Conservation (phyloP, 176 grass and related monocot species). For the Poa pratensis region DNA sequence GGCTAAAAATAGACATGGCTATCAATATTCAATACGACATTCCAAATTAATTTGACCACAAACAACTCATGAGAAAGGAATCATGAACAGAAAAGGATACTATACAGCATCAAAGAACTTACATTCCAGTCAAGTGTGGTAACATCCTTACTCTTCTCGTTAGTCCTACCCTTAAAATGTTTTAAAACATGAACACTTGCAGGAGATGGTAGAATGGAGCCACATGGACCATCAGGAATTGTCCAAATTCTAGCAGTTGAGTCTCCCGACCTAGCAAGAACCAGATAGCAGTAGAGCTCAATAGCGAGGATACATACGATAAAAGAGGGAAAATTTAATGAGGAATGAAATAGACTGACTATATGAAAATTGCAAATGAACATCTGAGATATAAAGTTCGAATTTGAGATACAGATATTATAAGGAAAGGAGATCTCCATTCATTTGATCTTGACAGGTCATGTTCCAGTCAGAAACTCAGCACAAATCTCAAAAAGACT, state of each 20-base stretch:
- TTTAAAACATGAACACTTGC: conserved; percentile 88
- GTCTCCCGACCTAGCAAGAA: conserved; percentile 81
- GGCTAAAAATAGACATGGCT: neutral
- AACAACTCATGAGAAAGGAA: neutral
- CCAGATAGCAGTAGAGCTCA: conserved; percentile 32
- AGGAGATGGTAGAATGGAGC: conserved; percentile 61
- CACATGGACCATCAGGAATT: conserved; percentile 90
- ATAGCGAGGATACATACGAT: neutral
- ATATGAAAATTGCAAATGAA: conserved; percentile 1
- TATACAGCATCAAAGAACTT: conserved; percentile 37
- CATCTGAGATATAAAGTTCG: neutral
- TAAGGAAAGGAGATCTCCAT: neutral
- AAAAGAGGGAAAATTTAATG: neutral
- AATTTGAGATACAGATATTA: conserved; percentile 10
- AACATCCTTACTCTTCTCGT: conserved; percentile 98
- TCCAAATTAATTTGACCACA: neutral
- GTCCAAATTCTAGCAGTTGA: conserved; percentile 99
- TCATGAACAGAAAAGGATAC: conserved; percentile 3
- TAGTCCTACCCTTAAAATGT: conserved; percentile 89
- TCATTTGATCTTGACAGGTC: conserved; percentile 6
- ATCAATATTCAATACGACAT: conserved; percentile 42
- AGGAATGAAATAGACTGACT: neutral
- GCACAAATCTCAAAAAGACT: neutral
- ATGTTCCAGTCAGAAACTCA: neutral
- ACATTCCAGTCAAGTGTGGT: conserved; percentile 99